phyloP scores from a whole-genome alignment of 768 basidiomycete genomes.

The Cystofilobasidium capitatum region DNA sequence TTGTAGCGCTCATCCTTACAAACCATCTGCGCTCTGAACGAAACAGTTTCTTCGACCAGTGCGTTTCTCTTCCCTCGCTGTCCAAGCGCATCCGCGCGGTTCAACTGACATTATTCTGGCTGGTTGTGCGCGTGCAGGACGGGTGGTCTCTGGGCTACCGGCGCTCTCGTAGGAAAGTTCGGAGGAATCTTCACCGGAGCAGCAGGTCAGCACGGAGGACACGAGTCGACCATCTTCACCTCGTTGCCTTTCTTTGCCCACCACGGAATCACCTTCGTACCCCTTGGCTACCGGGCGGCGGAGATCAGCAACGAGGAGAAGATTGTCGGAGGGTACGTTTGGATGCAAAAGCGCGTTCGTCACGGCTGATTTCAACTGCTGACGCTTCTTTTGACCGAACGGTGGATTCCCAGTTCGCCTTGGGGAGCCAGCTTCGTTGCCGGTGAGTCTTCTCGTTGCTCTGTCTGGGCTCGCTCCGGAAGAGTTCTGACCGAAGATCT shows the following conservation, averaged over 20 bases:
- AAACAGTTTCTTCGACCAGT: slow-evolving; percentile 16
- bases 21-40: no score
- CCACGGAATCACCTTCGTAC: slow-evolving; percentile 23
- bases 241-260: slow-evolving; percentile 22
- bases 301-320: slow-evolving; percentile 14
- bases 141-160: slow-evolving; percentile 13
- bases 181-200: slow-evolving; percentile 9
- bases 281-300: slow-evolving; percentile 9
- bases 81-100: neutral
- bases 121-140: neutral
- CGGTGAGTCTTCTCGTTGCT: no score
- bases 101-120: no score
- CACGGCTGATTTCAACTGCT: no score
- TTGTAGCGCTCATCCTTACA: neutral
- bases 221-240: slow-evolving; percentile 21
- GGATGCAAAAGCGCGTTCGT: no score
- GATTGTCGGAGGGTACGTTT: slow-evolving; percentile 21
- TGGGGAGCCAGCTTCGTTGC: slow-evolving; percentile 20
- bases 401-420: no score
- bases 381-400: no score
- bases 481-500: no score
- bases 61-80: neutral
- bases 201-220: slow-evolving; percentile 21
- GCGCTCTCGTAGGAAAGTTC: slow-evolving; percentile 20
- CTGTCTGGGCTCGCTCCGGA: no score